These are phyloP conservation scores for Trichosporon sp. DNA, from an alignment of 1,284 basidiomycete genomes.

Conservation along the genomic window DNA sequence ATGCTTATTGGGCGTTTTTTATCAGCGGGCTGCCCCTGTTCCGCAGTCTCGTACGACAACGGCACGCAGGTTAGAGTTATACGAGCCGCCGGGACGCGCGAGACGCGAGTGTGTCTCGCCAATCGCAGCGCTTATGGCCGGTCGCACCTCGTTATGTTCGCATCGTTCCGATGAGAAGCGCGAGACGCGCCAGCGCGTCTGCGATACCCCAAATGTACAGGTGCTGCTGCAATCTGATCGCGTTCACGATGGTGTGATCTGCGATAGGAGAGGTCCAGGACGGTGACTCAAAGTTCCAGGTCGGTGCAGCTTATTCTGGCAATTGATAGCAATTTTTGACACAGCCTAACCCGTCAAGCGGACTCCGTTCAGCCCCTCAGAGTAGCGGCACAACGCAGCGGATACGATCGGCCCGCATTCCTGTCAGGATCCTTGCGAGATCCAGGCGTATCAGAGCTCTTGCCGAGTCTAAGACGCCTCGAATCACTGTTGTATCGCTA, in stretches of 20 bases:
- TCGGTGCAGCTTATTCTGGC: neutral
- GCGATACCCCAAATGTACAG: neutral
- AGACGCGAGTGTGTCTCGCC: neutral
- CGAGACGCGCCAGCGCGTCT: neutral
- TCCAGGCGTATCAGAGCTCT: neutral
- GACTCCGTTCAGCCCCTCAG: neutral
- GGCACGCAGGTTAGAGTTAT: neutral
- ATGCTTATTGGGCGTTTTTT: neutral
- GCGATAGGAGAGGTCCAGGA: neutral
- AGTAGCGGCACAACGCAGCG: neutral
- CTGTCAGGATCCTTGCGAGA: neutral
- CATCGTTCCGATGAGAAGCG: neutral
- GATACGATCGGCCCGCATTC: neutral
- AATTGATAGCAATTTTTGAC: neutral
- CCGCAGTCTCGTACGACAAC: neutral
- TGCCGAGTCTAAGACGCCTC: neutral
- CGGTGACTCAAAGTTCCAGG: neutral
- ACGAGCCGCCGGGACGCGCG: neutral
- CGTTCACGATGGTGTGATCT: neutral
- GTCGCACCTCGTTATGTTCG: neutral
- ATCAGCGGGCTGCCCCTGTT: neutral
- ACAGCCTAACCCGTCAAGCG: neutral
- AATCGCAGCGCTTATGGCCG: neutral
- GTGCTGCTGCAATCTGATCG: neutral
- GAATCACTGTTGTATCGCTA: neutral